These are phyloP conservation scores for Wickerhamiella spandovensis DNA, from an alignment of 805 yeast genomes.

Conservation along the genomic window DNA sequence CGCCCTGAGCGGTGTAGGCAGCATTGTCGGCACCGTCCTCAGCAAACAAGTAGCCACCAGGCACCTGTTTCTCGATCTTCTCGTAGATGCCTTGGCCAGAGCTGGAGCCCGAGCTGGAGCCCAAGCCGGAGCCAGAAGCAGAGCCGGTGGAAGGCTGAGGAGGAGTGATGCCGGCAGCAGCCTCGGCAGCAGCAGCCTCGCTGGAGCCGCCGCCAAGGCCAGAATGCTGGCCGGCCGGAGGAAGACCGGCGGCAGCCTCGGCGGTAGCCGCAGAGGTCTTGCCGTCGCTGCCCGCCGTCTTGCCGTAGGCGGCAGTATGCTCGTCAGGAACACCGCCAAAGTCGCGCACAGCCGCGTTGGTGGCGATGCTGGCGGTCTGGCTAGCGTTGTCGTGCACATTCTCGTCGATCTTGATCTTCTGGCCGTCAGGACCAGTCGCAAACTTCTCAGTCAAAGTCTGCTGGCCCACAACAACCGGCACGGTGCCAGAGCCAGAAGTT, in stretches of 20 bases:
- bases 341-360: background rate
- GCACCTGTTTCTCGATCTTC: background rate
- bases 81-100: background rate
- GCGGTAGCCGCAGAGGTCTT: background rate
- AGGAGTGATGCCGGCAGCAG: no score
- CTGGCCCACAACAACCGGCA: background rate
- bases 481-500: background rate
- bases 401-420: background rate
- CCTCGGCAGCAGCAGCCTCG: no score
- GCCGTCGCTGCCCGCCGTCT: background rate
- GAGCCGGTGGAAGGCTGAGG: no score
- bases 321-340: background rate
- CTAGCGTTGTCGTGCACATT: background rate
- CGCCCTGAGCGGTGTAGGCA: background rate
- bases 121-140: no score
- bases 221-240: background rate
- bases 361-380: background rate
- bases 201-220: background rate
- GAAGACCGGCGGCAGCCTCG: background rate
- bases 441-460: background rate
- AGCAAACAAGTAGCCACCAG: background rate
- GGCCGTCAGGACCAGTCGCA: background rate
- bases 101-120: no score
- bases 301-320: background rate
- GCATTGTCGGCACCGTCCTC: background rate